Conservation (phyloP, 768 basidiomycete genomes). For the Leccinum incarnatum region DNA sequence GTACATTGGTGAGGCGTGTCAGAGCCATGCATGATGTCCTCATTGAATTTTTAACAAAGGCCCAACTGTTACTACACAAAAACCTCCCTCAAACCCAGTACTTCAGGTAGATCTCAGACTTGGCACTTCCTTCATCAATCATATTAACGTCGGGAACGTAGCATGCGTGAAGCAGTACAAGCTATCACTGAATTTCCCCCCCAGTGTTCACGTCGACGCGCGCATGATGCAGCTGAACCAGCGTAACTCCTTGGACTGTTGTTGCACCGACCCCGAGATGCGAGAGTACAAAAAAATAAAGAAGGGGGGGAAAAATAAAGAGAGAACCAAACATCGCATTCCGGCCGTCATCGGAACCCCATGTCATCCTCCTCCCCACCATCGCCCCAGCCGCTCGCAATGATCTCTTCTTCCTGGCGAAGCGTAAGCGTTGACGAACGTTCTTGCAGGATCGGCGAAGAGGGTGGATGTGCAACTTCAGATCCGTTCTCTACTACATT, state of each 20-base stretch:
- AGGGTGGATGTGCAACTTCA: slow-evolving; percentile 26
- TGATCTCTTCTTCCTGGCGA: slow-evolving; percentile 56
- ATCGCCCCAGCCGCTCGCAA: slow-evolving; percentile 68
- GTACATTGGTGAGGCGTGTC: too few species aligned
- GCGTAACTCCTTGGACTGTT: slow-evolving; percentile 9
- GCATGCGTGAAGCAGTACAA: too few species aligned
- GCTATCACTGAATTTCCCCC: too few species aligned
- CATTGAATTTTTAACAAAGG: too few species aligned
- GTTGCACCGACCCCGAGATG: slow-evolving; percentile 12
- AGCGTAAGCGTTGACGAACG: slow-evolving; percentile 34
- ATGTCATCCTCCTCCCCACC: slow-evolving; percentile 69
- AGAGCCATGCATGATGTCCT: too few species aligned
- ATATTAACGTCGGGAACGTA: too few species aligned
- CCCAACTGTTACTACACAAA: too few species aligned
- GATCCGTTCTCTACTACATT: slow-evolving; percentile 18
- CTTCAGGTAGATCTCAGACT: too few species aligned
- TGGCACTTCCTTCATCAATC: too few species aligned
- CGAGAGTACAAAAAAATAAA: slow-evolving; percentile 15
- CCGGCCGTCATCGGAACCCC: slow-evolving; percentile 48
- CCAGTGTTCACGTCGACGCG: not conserved
- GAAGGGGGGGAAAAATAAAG: not conserved
- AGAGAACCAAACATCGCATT: slow-evolving; percentile 2
- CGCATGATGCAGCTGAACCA: slow-evolving; percentile 10
- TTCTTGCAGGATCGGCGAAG: slow-evolving; percentile 12
- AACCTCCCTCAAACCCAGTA: too few species aligned